phyloP scores from a whole-genome alignment of 75 land plant genomes.

The Cryptomeria japonica region DNA sequence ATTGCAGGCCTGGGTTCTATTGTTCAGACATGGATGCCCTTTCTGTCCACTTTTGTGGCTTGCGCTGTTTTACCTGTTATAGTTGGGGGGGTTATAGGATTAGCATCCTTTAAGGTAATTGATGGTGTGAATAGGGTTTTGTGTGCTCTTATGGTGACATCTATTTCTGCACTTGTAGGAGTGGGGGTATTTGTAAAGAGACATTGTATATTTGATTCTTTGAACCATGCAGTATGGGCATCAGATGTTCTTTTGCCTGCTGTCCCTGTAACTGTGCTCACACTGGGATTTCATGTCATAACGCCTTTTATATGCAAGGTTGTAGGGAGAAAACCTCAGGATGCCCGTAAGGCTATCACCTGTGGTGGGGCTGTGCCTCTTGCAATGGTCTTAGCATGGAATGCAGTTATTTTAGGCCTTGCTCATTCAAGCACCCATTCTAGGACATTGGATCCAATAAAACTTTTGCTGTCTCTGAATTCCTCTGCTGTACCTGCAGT shows the following conservation, averaged over 20 bases:
- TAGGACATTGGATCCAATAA: no score
- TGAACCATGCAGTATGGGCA: slow-evolving; percentile 34
- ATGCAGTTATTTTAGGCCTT: no score
- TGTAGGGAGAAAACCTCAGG: neutral
- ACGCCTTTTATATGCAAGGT: no score
- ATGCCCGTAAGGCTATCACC: slow-evolving; percentile 59
- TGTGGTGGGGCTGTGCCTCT: slow-evolving; percentile 34
- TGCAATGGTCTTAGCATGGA: no score
- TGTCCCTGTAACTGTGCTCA: slow-evolving; percentile 17
- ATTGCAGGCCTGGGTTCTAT: no score
- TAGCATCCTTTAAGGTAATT: neutral
- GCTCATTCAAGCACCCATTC: no score
- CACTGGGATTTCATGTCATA: no score
- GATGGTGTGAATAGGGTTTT: no score
- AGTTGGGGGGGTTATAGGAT: slow-evolving; percentile 31
- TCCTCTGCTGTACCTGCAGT: no score
- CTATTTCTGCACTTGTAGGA: no score
- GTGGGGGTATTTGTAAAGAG: slow-evolving; percentile 33
- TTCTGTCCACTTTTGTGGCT: slow-evolving; percentile 27
- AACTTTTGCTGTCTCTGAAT: no score
- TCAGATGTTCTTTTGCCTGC: slow-evolving; percentile 39
- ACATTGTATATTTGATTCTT: slow-evolving; percentile 65
- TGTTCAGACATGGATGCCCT: slow-evolving; percentile 39
- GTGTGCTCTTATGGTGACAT: no score
- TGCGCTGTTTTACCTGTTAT: slow-evolving; percentile 33